These are phyloP conservation scores for Trametes meyenii DNA, from an alignment of 768 basidiomycete genomes.

Conservation along the genomic window DNA sequence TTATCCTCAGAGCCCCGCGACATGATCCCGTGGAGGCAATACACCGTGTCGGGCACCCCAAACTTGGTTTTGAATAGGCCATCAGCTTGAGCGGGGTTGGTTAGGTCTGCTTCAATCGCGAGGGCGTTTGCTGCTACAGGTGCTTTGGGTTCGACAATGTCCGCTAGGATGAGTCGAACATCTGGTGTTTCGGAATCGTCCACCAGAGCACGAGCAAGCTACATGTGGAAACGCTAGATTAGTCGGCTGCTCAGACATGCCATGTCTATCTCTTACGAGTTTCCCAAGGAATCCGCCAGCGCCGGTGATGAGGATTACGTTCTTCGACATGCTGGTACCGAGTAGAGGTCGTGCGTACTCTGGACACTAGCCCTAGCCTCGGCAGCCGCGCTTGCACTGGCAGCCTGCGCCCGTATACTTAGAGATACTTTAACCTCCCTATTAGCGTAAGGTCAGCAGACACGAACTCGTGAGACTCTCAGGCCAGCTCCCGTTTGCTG, in stretches of 20 bases:
- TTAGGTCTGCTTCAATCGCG: conserved; percentile 45
- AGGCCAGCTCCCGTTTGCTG: no score
- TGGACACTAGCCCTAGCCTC: no score
- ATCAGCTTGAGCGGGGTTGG: conserved; percentile 39
- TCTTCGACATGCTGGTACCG: conserved; percentile 17
- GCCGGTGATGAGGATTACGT: conserved; percentile 48
- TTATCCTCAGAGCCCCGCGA: conserved; percentile 62
- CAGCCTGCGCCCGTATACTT: no score
- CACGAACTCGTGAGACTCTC: not conserved
- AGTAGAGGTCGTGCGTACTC: no score
- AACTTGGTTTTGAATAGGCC: conserved; percentile 42
- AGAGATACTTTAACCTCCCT: not conserved
- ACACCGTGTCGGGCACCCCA: conserved; percentile 47
- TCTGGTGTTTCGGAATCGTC: conserved; percentile 40
- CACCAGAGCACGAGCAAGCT: conserved; percentile 42
- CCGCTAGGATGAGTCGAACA: conserved; percentile 52
- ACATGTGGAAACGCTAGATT: not conserved
- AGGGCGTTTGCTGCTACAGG: conserved; percentile 37
- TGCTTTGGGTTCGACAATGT: conserved; percentile 46
- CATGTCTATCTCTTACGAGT: conserved; percentile 33
- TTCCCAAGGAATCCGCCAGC: conserved; percentile 46
- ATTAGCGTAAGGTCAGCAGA: not conserved
- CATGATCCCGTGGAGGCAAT: conserved; percentile 63
- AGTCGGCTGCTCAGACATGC: not conserved
- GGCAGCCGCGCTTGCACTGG: no score